Base-by-base conservation (phyloP, 108 stramenopile genomes). In the Skeletonema marinoi region DNA sequence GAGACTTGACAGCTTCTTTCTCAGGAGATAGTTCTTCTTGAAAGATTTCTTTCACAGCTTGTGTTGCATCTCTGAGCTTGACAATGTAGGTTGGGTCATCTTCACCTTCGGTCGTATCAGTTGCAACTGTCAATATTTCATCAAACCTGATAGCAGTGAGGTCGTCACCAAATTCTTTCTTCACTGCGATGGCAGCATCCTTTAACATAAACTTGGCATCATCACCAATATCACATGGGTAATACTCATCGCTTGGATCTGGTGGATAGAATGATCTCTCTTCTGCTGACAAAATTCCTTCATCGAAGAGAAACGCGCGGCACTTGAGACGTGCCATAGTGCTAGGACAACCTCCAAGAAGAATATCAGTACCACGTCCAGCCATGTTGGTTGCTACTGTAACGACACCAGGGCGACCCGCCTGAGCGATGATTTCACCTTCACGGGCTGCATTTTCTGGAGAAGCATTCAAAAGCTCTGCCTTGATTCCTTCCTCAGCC, bases 341-440 rank as follows among this genome's bases (percentile, higher is more conserved):
- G 16, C 82, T 90, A 21, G 96, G 84, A 66, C 94, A 96, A 16
- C 98, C 98, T 41, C 98, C 98, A 19, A 98, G 78, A 29, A 97
- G 70, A 80, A 98, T 98, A 72, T 98, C 98, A 5, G 98, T 98
- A 60, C 98, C 98, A 48, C 96, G 91, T 36, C 98, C 97, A 10
- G 97, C 97, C 97, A 98, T 91, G 83, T 98, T 98, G n/a, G 98
- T 98, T 11, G 96, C 96, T 10, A 98, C 97, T 8, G 98, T 98
- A 31, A 98, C 98, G 12, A 87, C 89, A 31, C 96, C 97, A 32
- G 93, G 77, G 51, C 98, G 88, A 35, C 98, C 98, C 29, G 98
- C 98, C 80, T 98, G 98, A 6, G 95, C 93, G 31, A 98, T 87
- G 70, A 98, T 95, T 82, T 97, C 97, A 50, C 92, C 87, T 82